phyloP scores from a whole-genome alignment of 1,284 basidiomycete genomes.

The Malassezia japonica region DNA sequence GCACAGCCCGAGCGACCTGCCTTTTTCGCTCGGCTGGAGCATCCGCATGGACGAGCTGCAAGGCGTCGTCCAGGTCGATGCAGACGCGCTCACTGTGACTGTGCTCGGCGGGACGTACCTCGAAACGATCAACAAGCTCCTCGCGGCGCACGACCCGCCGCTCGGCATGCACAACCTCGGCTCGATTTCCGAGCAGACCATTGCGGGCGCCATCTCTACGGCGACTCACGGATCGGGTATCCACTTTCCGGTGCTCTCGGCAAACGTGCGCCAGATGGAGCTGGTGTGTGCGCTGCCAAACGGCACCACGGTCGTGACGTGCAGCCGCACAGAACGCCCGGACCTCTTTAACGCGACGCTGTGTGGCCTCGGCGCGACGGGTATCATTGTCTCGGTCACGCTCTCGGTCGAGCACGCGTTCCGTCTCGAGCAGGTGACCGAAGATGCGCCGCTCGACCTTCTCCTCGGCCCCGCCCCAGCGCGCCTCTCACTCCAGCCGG shows the following conservation, averaged over 20 bases:
- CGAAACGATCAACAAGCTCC: slow-evolving; percentile 48
- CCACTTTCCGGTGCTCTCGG: slow-evolving; percentile 69
- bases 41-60: slow-evolving; percentile 41
- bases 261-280: slow-evolving; percentile 65
- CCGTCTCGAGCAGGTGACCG: slow-evolving; percentile 67
- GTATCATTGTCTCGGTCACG: slow-evolving; percentile 70
- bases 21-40: slow-evolving; percentile 41
- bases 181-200: slow-evolving; percentile 90
- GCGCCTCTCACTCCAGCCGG: slow-evolving; percentile 10
- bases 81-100: slow-evolving; percentile 20
- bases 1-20: slow-evolving; percentile 81
- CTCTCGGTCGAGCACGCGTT: slow-evolving; percentile 74
- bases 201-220: slow-evolving; percentile 87
- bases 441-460: slow-evolving; percentile 58
- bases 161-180: slow-evolving; percentile 87
- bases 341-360: slow-evolving; percentile 85
- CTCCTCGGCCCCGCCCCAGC: slow-evolving; percentile 51
- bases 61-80: slow-evolving; percentile 28
- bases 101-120: slow-evolving; percentile 47
- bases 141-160: slow-evolving; percentile 56
- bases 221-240: slow-evolving; percentile 89
- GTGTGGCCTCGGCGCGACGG: slow-evolving; percentile 86
- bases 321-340: slow-evolving; percentile 58
- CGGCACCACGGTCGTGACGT: slow-evolving; percentile 60
- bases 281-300: slow-evolving; percentile 53